These are phyloP conservation scores for Phtheirospermum japonicum DNA, from an alignment of 257 asterid genomes.

Conservation along the genomic window DNA sequence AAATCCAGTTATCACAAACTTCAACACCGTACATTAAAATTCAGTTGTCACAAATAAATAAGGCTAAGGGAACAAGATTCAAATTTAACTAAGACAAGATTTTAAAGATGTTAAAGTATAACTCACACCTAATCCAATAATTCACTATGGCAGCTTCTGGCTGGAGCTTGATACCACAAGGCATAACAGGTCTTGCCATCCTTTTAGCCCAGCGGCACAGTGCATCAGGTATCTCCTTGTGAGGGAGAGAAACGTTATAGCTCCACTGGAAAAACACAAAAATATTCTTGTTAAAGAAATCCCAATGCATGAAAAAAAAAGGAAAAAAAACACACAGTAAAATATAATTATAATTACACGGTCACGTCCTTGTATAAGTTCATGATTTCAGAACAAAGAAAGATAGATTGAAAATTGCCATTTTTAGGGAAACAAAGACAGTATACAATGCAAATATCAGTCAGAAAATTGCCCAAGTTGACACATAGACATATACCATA, in stretches of 20 bases:
- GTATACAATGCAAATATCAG: no score
- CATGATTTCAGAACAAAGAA: slow-evolving; percentile 3
- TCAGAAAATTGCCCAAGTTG: no score
- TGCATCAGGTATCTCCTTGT: slow-evolving; percentile 77
- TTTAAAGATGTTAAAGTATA: slow-evolving; percentile 12
- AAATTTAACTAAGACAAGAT: background rate
- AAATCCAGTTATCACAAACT: no score
- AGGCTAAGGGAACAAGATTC: background rate
- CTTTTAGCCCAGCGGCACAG: slow-evolving; percentile 63
- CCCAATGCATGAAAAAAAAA: slow-evolving; percentile 1
- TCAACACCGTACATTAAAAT: no score
- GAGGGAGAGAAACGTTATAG: slow-evolving; percentile 79
- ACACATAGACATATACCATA: no score
- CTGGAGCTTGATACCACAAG: slow-evolving; percentile 58
- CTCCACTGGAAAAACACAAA: slow-evolving; percentile 41
- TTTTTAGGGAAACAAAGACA: background rate
- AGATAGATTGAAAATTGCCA: background rate
- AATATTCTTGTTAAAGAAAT: slow-evolving; percentile 26
- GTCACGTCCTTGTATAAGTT: background rate
- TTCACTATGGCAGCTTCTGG: slow-evolving; percentile 98
- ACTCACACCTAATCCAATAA: slow-evolving; percentile 74
- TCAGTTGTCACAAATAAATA: no score
- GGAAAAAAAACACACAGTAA: no score
- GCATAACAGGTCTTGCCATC: slow-evolving; percentile 86
- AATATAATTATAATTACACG: background rate